A percentile compares a stretch with the other conserved stretches of the same genome.
These are phyloP conservation scores for Hypoxylon sp. DNA, from an alignment of 2,329 filamentous ascomycete genomes.

Conservation along the genomic window DNA sequence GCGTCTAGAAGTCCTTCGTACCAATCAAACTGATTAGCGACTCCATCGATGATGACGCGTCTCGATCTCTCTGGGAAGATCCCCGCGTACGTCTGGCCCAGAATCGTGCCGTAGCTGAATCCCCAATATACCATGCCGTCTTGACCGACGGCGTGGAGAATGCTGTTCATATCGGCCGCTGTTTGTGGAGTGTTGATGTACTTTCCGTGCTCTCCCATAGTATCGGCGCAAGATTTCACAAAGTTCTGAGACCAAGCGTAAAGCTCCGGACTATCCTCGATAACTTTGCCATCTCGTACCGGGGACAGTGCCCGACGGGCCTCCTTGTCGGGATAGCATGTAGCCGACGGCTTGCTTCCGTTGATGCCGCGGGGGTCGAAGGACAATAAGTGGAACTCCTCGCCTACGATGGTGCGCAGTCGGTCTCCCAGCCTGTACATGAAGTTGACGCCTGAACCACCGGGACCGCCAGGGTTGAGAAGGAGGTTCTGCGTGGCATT, in stretches of 20 bases:
- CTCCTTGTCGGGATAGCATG: slow-evolving; percentile 55
- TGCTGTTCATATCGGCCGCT: slow-evolving; percentile 64
- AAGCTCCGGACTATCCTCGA: slow-evolving; percentile 53
- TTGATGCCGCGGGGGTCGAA: slow-evolving; percentile 63
- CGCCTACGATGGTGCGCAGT: slow-evolving; percentile 55
- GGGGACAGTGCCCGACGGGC: slow-evolving; percentile 48
- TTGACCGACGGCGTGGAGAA: slow-evolving; percentile 58
- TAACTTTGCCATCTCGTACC: slow-evolving; percentile 44
- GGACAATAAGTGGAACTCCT: slow-evolving; percentile 59
- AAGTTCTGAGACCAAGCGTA: slow-evolving; percentile 58
- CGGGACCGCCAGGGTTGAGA: slow-evolving; percentile 62
- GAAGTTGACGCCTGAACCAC: slow-evolving; percentile 56
- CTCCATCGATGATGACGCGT: slow-evolving; percentile 54
- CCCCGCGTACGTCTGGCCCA: slow-evolving; percentile 56
- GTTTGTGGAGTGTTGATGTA: slow-evolving; percentile 64
- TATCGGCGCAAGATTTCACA: slow-evolving; percentile 57
- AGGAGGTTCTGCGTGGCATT: slow-evolving; percentile 59
- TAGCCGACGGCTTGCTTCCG: slow-evolving; percentile 51
- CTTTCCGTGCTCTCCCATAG: slow-evolving; percentile 57
- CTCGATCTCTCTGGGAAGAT: slow-evolving; percentile 53
- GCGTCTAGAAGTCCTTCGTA: slow-evolving; percentile 55
- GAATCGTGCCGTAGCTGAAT: slow-evolving; percentile 55
- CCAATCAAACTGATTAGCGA: slow-evolving; percentile 54
- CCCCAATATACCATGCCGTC: slow-evolving; percentile 56
- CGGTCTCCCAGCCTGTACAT: slow-evolving; percentile 52